A percentile compares a stretch with the other conserved stretches of the same genome.
These are phyloP conservation scores for Saccharomycopsis babjevae DNA, from an alignment of 805 yeast species.

Conservation along the genomic window DNA sequence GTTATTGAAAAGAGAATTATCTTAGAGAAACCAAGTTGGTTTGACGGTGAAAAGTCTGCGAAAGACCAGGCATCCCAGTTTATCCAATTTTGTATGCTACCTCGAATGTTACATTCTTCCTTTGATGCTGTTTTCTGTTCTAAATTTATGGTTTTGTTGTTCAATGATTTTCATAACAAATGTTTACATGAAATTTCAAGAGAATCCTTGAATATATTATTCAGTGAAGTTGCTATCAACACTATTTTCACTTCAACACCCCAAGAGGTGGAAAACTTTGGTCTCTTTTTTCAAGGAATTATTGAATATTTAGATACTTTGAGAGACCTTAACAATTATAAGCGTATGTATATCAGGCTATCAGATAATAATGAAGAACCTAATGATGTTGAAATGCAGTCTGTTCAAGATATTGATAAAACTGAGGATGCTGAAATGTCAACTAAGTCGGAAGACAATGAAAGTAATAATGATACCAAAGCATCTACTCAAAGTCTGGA, in stretches of 20 bases:
- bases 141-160: conserved; percentile 45
- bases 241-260: conserved; percentile 64
- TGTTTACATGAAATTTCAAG: conserved; percentile 23
- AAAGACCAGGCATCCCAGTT: conserved; percentile 28
- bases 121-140: conserved; percentile 70
- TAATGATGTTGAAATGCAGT: not conserved
- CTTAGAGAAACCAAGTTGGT: conserved; percentile 31
- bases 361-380: not conserved
- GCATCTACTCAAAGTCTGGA: not conserved
- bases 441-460: not conserved
- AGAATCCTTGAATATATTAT: conserved; percentile 34
- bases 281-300: conserved; percentile 55
- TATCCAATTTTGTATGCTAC: conserved; percentile 58
- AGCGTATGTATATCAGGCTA: conserved; percentile 20
- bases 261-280: conserved; percentile 72
- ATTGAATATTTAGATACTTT: conserved; percentile 36
- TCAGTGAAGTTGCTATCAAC: conserved; percentile 38
- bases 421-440: not conserved
- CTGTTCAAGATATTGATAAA: not conserved
- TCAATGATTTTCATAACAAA: conserved; percentile 32
- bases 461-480: not conserved
- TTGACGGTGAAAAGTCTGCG: conserved; percentile 21
- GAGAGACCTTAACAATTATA: conserved; percentile 26
- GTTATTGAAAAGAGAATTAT: conserved; percentile 24
- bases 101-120: conserved; percentile 69